A percentile compares a stretch with the other conserved stretches of the same genome.
These are phyloP conservation scores for Paecilomyces variotii DNA, from an alignment of 2,329 filamentous ascomycete genomes.

Conservation along the genomic window DNA sequence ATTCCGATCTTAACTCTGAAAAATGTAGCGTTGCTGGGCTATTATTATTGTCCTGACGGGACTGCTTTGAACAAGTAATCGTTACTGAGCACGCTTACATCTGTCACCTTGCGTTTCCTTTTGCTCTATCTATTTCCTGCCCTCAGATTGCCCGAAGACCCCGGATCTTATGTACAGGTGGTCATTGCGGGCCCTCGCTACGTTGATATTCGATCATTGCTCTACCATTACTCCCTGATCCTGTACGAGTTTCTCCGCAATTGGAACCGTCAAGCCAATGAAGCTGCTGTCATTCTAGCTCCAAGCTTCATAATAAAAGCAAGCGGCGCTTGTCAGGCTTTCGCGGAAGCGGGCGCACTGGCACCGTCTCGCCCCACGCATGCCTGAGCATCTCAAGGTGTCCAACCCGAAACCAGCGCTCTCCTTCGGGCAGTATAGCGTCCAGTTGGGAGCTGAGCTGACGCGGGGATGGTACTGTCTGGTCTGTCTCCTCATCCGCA, in stretches of 20 bases:
- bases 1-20: background rate
- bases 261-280: background rate
- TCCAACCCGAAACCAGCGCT: background rate
- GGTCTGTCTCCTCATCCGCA: background rate
- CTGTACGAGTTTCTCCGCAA: background rate
- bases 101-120: background rate
- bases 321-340: background rate
- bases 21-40: background rate
- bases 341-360: background rate
- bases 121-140: background rate
- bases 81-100: background rate
- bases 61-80: no score
- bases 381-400: background rate
- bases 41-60: background rate
- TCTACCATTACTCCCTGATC: background rate
- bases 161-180: background rate
- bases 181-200: background rate
- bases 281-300: background rate
- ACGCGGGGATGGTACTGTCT: background rate
- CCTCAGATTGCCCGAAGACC: background rate
- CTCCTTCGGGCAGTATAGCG: background rate
- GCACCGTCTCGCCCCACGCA: background rate
- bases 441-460: background rate
- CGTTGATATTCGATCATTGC: background rate
- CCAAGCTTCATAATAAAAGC: background rate